Evolutionary conservation across 768 basidiomycete genomes (phyloP).

Genomic region (Naganishia kalamii): DNA sequence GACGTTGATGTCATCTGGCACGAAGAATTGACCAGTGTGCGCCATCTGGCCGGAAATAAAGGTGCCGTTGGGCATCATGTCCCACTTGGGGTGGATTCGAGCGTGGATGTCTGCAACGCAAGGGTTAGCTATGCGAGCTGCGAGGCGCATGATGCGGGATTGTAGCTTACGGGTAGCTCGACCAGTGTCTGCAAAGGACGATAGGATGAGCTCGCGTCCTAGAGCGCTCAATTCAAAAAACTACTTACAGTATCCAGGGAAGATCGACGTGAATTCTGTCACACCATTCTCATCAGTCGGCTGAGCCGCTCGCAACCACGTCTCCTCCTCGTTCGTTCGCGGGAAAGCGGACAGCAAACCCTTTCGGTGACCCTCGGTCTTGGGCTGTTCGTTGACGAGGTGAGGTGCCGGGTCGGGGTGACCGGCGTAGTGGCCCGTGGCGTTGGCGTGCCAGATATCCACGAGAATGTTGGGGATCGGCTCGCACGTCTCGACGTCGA

Average conservation of each 20-base stretch:
- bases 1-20: conserved; percentile 40
- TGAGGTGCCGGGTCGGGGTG: conserved; percentile 37
- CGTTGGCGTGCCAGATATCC: conserved; percentile 37
- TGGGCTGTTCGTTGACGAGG: conserved; percentile 37
- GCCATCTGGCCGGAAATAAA: conserved; percentile 27
- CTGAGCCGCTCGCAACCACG: conserved; percentile 42
- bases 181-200: conserved; percentile 10
- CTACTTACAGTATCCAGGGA: conserved; percentile 26
- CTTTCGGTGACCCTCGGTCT: conserved; percentile 32
- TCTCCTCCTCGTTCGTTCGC: conserved; percentile 39
- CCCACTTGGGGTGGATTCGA: conserved; percentile 25
- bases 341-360: conserved; percentile 43
- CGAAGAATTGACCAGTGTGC: conserved; percentile 45
- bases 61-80: conserved; percentile 24
- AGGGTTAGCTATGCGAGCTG: not conserved
- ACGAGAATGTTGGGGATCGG: conserved; percentile 39
- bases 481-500: conserved; percentile 44
- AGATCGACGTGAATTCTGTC: conserved; percentile 37
- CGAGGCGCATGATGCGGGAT: not conserved
- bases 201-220: not conserved
- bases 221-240: not conserved
- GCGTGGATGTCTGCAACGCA: conserved; percentile 16
- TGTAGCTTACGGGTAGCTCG: conserved; percentile 25
- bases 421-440: conserved; percentile 40
- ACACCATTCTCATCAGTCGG: conserved; percentile 45